Conservation (phyloP, 2,329 filamentous ascomycete genomes). For the Aotearoamyces nothofagi region DNA sequence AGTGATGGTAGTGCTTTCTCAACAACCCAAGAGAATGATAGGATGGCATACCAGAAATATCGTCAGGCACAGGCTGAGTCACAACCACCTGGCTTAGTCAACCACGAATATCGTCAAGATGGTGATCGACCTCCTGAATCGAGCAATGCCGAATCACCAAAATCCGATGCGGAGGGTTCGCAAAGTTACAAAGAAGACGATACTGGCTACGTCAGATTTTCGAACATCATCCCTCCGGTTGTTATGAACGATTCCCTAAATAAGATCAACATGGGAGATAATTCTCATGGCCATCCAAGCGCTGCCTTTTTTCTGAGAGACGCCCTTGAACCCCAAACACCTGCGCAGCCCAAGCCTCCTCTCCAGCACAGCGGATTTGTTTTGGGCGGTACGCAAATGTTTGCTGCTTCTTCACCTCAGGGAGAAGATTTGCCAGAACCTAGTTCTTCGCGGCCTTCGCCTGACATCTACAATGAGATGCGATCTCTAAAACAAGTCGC, state of each 20-base stretch:
- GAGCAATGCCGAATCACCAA: too few species aligned
- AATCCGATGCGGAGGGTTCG: too few species aligned
- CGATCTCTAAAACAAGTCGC: neutral
- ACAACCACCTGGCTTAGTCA: neutral
- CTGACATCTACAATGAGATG: neutral
- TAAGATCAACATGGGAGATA: neutral
- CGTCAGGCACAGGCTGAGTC: neutral
- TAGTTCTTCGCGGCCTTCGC: neutral
- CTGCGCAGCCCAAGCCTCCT: neutral
- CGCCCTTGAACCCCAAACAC: neutral
- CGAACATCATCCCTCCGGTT: neutral
- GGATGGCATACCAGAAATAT: neutral
- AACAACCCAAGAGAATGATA: neutral
- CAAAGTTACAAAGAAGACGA: neutral
- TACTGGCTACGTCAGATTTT: neutral
- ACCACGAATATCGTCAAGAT: neutral
- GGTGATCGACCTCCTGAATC: neutral
- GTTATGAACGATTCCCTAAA: neutral
- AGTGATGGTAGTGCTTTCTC: neutral
- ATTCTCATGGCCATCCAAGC: too few species aligned
- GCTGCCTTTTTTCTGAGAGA: too few species aligned
- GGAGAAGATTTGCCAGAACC: neutral
- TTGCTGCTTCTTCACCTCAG: neutral
- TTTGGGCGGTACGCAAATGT: neutral
- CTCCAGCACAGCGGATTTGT: neutral